Conservation (phyloP, 1,284 basidiomycete species). For the Cyathus olla region DNA sequence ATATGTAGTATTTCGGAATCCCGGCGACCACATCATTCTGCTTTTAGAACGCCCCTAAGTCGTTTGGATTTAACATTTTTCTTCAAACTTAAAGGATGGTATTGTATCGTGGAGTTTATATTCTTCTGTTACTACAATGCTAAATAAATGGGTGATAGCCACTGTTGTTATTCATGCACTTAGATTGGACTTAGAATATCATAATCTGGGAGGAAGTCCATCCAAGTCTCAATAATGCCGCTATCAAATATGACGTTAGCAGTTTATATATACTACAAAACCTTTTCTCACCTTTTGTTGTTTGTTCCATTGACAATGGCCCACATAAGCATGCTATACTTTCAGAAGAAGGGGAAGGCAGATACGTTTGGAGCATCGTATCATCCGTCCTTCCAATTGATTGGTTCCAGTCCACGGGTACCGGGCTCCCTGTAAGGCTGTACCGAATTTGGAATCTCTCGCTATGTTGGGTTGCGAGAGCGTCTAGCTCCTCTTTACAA, state of each 20-base stretch:
- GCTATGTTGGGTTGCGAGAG: constrained; percentile 43
- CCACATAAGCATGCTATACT: constrained; percentile 65
- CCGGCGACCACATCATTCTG: constrained; percentile 44
- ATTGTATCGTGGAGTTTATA: no score
- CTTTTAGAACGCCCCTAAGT: constrained; percentile 38
- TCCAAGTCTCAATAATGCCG: no score
- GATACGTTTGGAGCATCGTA: constrained; percentile 49
- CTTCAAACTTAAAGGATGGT: no score
- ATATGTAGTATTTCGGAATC: constrained; percentile 44
- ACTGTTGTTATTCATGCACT: no score
- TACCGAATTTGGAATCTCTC: constrained; percentile 59
- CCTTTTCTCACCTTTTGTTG: constrained; percentile 29
- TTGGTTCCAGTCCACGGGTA: constrained; percentile 51
- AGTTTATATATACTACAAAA: no score
- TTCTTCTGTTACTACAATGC: no score
- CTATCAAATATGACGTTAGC: no score
- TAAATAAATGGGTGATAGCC: no score
- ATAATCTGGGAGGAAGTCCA: no score
- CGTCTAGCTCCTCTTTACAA: constrained; percentile 62
- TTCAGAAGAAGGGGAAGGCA: constrained; percentile 52
- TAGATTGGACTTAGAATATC: no score
- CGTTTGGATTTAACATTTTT: no score
- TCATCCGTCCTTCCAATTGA: constrained; percentile 56
- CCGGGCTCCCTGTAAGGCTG: constrained; percentile 48
- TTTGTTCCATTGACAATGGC: constrained; percentile 53